Base-by-base conservation (phyloP, 2,329 filamentous ascomycete species). In the Stagonosporopsis cucurbitacearum region DNA sequence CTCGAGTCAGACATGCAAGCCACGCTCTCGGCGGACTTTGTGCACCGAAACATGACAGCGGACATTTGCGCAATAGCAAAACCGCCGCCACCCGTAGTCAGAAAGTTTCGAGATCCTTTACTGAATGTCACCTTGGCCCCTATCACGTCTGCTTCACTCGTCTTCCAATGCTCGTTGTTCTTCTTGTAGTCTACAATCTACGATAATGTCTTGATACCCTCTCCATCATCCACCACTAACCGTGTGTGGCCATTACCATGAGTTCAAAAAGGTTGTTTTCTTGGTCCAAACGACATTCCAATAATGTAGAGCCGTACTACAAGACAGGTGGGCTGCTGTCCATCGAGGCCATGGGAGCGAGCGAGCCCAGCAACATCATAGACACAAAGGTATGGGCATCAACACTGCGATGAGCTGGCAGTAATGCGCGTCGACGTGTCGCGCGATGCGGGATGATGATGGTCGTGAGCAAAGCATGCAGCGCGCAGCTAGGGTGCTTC, bases 211-310 rank as follows among this genome's bases (percentile, higher is more conserved):
- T 57, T 53, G 53, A 57, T 53, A 32, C 22, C 15, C 23, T 4
- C 19, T 19, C 8, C 20, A 8, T 7, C 15, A 23, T 47, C 17
- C 30, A 15, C 20, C 37, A 36, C n/a, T 47, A 22, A 17, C 9
- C 52, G 49, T 43, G 44, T 40, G n/a, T 36, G 44, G 41, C 35
- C 30, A 19, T 47, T 23, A 53, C 59, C 32, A 79, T 78, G 75
- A 70, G 67, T 9, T 70, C 76, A 22, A 79, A 77, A 48, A 77
- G 75, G 47, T 75, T 79, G 57, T 77, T 78, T 19, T 78, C 76
- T 42, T 79, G 78, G 78, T 77, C 76, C 13, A 79, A 77, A 68
- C 66, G 77, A 62, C 65, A 73, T 66, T 63, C 72, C 54, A 45
- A 63, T 62, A 45, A 63, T 62, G 60, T 69, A 46, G 76, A 76